phyloP scores from a whole-genome alignment of 768 basidiomycete species.

The Phaeotremella skinneri region DNA sequence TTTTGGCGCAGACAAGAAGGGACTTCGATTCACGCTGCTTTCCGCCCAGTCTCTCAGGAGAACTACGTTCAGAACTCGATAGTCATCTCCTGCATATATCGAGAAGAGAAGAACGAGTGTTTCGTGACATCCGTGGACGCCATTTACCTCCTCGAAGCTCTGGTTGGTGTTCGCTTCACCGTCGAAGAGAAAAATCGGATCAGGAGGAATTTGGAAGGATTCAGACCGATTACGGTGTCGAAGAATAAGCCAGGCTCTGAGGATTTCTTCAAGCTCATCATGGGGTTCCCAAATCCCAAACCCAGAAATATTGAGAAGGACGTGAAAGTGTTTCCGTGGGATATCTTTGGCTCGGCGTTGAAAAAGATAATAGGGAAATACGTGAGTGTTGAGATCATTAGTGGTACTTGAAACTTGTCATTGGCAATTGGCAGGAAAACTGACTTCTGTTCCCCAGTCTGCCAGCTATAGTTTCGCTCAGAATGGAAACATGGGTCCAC shows the following conservation, averaged over 20 bases:
- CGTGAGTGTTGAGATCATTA: constrained; percentile 39
- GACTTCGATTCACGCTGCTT: constrained; percentile 70
- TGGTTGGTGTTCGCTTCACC: constrained; percentile 71
- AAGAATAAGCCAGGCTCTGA: constrained; percentile 78
- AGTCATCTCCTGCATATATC: constrained; percentile 93
- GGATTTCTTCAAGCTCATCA: constrained; percentile 90
- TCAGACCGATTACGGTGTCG: constrained; percentile 82
- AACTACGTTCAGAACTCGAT: constrained; percentile 70
- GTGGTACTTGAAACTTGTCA: neutral
- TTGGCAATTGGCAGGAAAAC: too few relatives aligned
- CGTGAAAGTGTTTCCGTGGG: constrained; percentile 61
- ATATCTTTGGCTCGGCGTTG: constrained; percentile 52
- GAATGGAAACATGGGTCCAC: constrained; percentile 23
- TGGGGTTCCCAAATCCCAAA: constrained; percentile 91
- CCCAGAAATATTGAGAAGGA: constrained; percentile 98
- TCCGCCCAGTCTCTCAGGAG: constrained; percentile 69
- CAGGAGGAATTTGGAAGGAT: constrained; percentile 87
- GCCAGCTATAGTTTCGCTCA: constrained; percentile 34
- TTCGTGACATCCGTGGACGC: constrained; percentile 95
- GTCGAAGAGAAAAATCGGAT: constrained; percentile 98
- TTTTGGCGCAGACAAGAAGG: constrained; percentile 78
- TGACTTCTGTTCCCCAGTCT: constrained; percentile 25
- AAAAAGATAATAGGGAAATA: constrained; percentile 57
- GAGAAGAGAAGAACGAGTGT: constrained; percentile 69
- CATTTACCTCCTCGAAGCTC: constrained; percentile 83